phyloP scores from a whole-genome alignment of 306 rosid species.

The Delonix regia region DNA sequence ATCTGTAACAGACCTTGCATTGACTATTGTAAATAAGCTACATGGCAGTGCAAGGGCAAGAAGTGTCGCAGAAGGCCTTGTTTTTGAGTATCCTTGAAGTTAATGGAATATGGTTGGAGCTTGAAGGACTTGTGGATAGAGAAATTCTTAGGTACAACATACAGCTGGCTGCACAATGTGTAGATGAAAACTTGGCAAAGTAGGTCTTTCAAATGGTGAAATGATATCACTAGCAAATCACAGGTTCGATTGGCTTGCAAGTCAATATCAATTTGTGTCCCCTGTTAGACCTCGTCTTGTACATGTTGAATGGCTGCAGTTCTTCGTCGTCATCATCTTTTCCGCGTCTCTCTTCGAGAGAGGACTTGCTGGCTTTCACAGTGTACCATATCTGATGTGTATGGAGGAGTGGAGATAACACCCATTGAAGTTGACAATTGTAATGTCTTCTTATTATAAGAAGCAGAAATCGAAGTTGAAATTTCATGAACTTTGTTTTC shows the following conservation, averaged over 20 bases:
- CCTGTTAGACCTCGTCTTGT: background rate
- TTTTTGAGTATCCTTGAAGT: constrained; percentile 68
- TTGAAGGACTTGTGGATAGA: background rate
- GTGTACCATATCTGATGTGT: too few relatives aligned
- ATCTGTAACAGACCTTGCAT: constrained; percentile 67
- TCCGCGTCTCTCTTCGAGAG: background rate
- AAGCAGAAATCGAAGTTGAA: background rate
- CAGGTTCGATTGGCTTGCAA: background rate
- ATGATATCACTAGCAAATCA: background rate
- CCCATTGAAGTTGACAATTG: constrained; percentile 13
- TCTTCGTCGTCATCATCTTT: constrained; percentile 10
- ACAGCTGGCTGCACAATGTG: background rate
- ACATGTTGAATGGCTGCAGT: background rate
- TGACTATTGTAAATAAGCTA: constrained; percentile 81
- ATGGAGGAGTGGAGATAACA: too few relatives aligned
- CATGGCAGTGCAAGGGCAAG: constrained; percentile 87
- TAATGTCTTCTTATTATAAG: background rate
- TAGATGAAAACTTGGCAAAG: too few relatives aligned
- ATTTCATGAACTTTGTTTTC: background rate
- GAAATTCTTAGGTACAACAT: background rate
- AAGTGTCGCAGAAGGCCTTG: constrained; percentile 96
- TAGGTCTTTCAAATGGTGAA: background rate
- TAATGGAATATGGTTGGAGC: constrained; percentile 36
- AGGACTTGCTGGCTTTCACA: background rate
- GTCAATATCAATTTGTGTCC: background rate